Evolutionary conservation across 139 green algal genomes (phyloP).

Genomic region (Picochlorum sp.): DNA sequence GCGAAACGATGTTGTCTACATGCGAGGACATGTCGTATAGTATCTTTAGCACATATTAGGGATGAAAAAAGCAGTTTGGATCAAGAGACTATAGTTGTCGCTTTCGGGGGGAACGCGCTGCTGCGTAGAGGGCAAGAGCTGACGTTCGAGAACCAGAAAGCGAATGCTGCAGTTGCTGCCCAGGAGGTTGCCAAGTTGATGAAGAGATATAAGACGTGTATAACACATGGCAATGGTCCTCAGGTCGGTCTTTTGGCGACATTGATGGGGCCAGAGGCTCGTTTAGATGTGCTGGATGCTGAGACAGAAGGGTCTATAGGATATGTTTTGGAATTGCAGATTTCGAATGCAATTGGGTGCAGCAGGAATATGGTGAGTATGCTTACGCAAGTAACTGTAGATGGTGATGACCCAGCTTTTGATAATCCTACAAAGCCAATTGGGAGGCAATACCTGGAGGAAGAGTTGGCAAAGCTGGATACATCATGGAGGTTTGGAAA

Average conservation of each 20-base stretch:
- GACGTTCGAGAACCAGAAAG: conserved; percentile 5
- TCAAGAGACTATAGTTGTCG: no score
- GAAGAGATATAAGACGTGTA: neutral
- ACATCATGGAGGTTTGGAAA: conserved; percentile 13
- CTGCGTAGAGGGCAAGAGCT: conserved; percentile 12
- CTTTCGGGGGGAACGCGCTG: conserved; percentile 26
- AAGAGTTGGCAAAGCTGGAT: conserved; percentile 7
- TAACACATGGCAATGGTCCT: conserved; percentile 25
- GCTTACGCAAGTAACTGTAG: conserved; percentile 20
- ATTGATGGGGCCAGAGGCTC: neutral
- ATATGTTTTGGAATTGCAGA: conserved; percentile 12
- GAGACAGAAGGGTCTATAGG: conserved; percentile 25
- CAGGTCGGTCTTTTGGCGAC: conserved; percentile 22
- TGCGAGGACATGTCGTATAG: no score
- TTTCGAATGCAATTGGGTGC: conserved; percentile 7
- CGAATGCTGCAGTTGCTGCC: neutral
- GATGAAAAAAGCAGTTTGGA: no score
- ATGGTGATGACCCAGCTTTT: conserved; percentile 19
- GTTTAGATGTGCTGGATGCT: conserved; percentile 27
- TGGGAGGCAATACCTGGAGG: conserved; percentile 2
- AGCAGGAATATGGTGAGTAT: conserved; percentile 10
- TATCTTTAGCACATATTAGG: no score
- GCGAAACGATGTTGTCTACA: no score
- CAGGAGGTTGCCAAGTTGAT: neutral
- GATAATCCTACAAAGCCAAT: conserved; percentile 17